Base-by-base conservation (phyloP, 2,329 filamentous ascomycete species). In the Colletotrichum theobromicola region DNA sequence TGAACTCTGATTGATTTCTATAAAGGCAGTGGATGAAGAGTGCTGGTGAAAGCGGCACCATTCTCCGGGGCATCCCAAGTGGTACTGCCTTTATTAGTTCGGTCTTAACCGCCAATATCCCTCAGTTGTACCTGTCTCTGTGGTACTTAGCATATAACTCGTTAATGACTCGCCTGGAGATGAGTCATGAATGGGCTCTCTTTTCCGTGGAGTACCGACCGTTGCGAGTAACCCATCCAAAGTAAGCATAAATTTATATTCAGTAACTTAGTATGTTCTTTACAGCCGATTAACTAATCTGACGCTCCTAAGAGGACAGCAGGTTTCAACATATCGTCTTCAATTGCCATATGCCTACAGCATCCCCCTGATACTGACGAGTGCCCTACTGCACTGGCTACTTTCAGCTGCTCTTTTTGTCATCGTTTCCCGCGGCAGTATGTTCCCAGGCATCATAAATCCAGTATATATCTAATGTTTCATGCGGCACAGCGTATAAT, bases 21-120 rank as follows among this genome's bases (percentile, higher is more conserved):
- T 32, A 12, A 42, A 42, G 18, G 8, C 37, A 6, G 15, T 42
- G 37, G 37, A n/a, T n/a, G 6, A 42, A 15, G 18, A 42, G 15
- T 42, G 13, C 15, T 3, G 37, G 2, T 3, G 37, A 32, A 9
- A 3, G 7, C 2, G 10, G 30, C 30, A 42, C 9, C 15, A n/a
- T 13, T 13, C 37, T 42, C 37, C 1, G 2, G 2, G 6, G 8
- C 4, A 2, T 3, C 37, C 1, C 18, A 9, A 12, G 15, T 16
- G 37, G 2, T 4, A 7, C 13, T 2, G 37, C 7, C 13, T 42
- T 42, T n/a, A 42, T 42, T 12, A 13, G 9, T 6, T 42, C 37
- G 7, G 18, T 42, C 15, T n/a, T 42, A 15, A 3, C 15, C 6
- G 37, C 37, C 37, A 42, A 42, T 3, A 42, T 4, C 2, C 15